phyloP scores from a whole-genome alignment of 2,329 filamentous ascomycete genomes.

The Blastomyces percursus region DNA sequence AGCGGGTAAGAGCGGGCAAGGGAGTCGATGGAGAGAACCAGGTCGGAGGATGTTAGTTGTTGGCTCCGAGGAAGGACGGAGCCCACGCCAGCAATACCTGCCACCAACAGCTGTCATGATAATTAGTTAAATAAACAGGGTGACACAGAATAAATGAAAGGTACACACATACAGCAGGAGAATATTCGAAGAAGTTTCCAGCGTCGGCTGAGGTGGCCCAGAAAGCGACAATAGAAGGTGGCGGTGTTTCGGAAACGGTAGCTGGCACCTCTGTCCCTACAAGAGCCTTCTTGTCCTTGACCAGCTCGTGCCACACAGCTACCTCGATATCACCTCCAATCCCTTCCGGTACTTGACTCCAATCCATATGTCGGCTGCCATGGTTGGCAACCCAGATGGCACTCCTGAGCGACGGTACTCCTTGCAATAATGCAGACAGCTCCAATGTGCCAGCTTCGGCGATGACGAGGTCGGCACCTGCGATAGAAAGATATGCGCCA shows the following conservation, averaged over 20 bases:
- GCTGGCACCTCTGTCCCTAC: slow-evolving; percentile 55
- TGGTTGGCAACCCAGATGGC: slow-evolving; percentile 89
- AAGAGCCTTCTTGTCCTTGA: slow-evolving; percentile 55
- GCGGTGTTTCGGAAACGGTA: slow-evolving; percentile 42
- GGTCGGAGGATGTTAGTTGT: slow-evolving; percentile 60
- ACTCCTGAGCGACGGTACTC: slow-evolving; percentile 60
- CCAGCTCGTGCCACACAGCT: slow-evolving; percentile 83
- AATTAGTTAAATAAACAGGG: slow-evolving; percentile 11
- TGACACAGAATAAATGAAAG: neutral
- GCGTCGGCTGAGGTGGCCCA: slow-evolving; percentile 33
- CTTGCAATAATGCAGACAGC: slow-evolving; percentile 58
- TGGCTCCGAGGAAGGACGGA: slow-evolving; percentile 64
- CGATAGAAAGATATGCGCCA: slow-evolving; percentile 59
- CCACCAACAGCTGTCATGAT: slow-evolving; percentile 59
- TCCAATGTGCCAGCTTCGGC: slow-evolving; percentile 80
- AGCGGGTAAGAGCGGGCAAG: slow-evolving; percentile 71
- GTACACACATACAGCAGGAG: slow-evolving; percentile 44
- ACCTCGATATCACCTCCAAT: slow-evolving; percentile 66
- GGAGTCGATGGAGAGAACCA: slow-evolving; percentile 75
- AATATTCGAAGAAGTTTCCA: slow-evolving; percentile 70
- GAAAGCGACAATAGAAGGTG: slow-evolving; percentile 36
- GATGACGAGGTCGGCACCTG: slow-evolving; percentile 69
- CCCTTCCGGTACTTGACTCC: slow-evolving; percentile 76
- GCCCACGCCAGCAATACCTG: slow-evolving; percentile 70
- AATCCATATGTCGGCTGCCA: slow-evolving; percentile 86